These are phyloP conservation scores for Fomitopsis betulina DNA, from an alignment of 1,284 basidiomycete genomes.

Conservation along the genomic window DNA sequence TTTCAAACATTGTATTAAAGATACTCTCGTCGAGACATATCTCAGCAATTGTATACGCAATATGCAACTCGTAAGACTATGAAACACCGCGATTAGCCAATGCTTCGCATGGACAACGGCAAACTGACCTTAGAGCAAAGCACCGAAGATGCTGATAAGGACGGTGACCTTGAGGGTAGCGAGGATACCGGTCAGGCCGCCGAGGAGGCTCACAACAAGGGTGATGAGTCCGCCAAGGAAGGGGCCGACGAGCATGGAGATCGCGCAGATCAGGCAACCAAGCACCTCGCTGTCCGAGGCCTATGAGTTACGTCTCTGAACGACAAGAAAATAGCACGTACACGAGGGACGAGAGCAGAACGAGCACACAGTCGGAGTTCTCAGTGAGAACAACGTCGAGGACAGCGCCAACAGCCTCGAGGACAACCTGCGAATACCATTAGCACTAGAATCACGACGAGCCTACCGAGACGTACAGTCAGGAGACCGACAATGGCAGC, in stretches of 20 bases:
- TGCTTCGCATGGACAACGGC: neutral
- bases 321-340: conserved; percentile 15
- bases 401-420: conserved; percentile 32
- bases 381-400: conserved; percentile 27
- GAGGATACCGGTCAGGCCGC: conserved; percentile 15
- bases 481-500: conserved; percentile 26
- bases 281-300: conserved; percentile 19
- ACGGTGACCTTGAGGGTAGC: conserved; percentile 19
- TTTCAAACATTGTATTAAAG: too few relatives aligned
- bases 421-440: conserved; percentile 21
- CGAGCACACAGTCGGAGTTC: conserved; percentile 21
- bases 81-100: too few relatives aligned
- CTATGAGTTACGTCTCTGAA: neutral
- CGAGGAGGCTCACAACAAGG: conserved; percentile 16
- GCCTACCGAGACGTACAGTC: conserved; percentile 20
- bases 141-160: conserved; percentile 18
- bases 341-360: conserved; percentile 28
- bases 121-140: conserved; percentile 12
- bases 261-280: conserved; percentile 23
- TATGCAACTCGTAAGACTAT: too few relatives aligned
- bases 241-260: conserved; percentile 27
- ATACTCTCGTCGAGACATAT: too few relatives aligned
- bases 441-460: neutral
- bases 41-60: too few relatives aligned
- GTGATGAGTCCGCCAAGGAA: conserved; percentile 27